phyloP scores from a whole-genome alignment of 2,329 filamentous ascomycete genomes.

The Thelonectria olida region DNA sequence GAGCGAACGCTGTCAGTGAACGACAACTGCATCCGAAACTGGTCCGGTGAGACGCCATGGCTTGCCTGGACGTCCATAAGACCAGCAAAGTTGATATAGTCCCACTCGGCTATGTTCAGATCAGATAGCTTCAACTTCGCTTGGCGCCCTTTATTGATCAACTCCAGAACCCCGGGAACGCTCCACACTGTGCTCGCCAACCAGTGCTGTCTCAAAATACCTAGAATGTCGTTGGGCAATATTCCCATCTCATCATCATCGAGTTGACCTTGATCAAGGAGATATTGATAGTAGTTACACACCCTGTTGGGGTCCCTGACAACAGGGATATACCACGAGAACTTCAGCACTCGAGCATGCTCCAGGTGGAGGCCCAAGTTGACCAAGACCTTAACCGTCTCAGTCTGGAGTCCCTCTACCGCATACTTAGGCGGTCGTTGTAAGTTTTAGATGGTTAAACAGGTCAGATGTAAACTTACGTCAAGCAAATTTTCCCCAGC shows the following conservation, averaged over 20 bases:
- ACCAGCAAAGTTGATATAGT: not conserved
- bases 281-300: not conserved
- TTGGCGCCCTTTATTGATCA: not conserved
- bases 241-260: not conserved
- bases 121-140: not conserved
- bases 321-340: too few relatives aligned
- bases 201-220: not conserved
- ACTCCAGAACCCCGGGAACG: not conserved
- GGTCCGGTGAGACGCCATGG: not conserved
- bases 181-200: not conserved
- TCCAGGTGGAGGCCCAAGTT: not conserved
- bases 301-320: too few relatives aligned
- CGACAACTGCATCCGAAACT: not conserved
- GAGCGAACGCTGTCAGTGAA: too few relatives aligned
- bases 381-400: not conserved
- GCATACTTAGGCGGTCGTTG: not conserved
- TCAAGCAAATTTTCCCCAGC: accelerated
- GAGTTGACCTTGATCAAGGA: not conserved
- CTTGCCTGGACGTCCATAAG: not conserved
- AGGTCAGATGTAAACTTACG: not conserved
- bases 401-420: not conserved
- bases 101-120: not conserved
- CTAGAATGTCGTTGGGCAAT: not conserved
- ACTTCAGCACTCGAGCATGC: too few relatives aligned
- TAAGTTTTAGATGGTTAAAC: not conserved